Conservation (phyloP, 139 green algal genomes). For the Closterium sp. region DNA sequence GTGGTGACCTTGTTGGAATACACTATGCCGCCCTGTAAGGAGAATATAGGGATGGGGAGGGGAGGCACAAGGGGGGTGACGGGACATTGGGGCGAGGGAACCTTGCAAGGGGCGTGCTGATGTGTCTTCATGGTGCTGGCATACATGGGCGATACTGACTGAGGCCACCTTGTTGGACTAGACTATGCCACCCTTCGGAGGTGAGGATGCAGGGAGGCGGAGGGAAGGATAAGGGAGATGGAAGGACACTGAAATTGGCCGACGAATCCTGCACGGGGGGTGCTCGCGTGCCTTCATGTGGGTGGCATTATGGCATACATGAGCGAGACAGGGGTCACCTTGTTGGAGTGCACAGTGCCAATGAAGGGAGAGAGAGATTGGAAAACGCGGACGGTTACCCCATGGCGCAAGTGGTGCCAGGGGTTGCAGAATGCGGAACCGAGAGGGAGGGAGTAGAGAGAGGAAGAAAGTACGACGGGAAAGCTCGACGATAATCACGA, state of each 20-base stretch:
- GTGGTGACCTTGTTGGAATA: slow-evolving; percentile 53
- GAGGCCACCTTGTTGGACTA: slow-evolving; percentile 50
- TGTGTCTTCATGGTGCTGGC: too few relatives aligned
- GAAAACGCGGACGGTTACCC: too few relatives aligned
- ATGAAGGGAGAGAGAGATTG: too few relatives aligned
- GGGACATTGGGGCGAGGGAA: too few relatives aligned
- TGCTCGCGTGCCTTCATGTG: neutral
- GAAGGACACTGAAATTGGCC: too few relatives aligned
- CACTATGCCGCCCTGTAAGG: slow-evolving; percentile 42
- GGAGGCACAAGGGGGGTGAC: too few relatives aligned
- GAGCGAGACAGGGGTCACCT: slow-evolving; percentile 26
- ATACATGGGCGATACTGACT: slow-evolving; percentile 2
- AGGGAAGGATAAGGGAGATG: too few relatives aligned
- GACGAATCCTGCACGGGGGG: too few relatives aligned
- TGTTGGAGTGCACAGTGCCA: slow-evolving; percentile 47
- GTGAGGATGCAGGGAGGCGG: neutral
- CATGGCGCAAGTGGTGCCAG: too few relatives aligned
- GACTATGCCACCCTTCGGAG: slow-evolving; percentile 44
- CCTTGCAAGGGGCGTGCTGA: too few relatives aligned
- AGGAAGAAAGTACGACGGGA: neutral
- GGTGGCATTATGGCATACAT: neutral
- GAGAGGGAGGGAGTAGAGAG: neutral
- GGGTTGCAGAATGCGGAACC: neutral
- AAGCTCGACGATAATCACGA: too few relatives aligned
- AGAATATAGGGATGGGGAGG: too few relatives aligned